phyloP scores from a whole-genome alignment of 257 asterid species.

The Ballota nigra region DNA sequence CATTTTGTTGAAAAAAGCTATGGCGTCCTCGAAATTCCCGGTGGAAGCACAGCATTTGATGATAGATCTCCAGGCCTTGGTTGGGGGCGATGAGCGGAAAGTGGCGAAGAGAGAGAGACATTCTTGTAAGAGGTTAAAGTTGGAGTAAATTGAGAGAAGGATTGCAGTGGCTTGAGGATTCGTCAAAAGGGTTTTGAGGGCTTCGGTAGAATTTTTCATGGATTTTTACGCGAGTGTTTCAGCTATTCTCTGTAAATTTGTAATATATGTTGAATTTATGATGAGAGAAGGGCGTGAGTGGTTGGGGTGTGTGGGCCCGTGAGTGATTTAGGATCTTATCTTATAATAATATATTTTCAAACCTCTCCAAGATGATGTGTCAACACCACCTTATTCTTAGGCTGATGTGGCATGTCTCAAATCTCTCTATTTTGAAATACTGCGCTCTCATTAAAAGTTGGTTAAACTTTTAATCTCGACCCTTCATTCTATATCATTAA shows the following conservation, averaged over 20 bases:
- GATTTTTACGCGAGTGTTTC: background rate
- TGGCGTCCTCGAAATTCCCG: conserved; percentile 50
- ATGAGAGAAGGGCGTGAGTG: too few species aligned
- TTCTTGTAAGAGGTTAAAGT: conserved; percentile 57
- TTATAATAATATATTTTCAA: too few species aligned
- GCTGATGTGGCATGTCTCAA: too few species aligned
- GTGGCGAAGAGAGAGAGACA: conserved; percentile 47
- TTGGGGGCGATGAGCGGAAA: conserved; percentile 47
- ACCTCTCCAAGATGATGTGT: too few species aligned
- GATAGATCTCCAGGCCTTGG: conserved; percentile 76
- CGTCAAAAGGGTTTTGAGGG: conserved; percentile 31
- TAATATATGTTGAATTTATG: too few species aligned
- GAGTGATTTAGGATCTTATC: too few species aligned
- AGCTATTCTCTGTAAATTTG: background rate
- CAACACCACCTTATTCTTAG: too few species aligned
- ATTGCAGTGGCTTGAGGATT: conserved; percentile 37
- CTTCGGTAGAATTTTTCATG: conserved; percentile 38
- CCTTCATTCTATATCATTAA: too few species aligned
- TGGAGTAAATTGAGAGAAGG: conserved; percentile 64
- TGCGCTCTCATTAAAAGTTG: too few species aligned
- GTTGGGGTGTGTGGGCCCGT: too few species aligned
- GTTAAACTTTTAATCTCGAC: too few species aligned
- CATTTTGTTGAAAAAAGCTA: conserved; percentile 61
- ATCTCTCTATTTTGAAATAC: too few species aligned
- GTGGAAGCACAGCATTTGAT: conserved; percentile 67